Base-by-base conservation (phyloP, 805 yeast genomes). In the Yarrowia sp. region DNA sequence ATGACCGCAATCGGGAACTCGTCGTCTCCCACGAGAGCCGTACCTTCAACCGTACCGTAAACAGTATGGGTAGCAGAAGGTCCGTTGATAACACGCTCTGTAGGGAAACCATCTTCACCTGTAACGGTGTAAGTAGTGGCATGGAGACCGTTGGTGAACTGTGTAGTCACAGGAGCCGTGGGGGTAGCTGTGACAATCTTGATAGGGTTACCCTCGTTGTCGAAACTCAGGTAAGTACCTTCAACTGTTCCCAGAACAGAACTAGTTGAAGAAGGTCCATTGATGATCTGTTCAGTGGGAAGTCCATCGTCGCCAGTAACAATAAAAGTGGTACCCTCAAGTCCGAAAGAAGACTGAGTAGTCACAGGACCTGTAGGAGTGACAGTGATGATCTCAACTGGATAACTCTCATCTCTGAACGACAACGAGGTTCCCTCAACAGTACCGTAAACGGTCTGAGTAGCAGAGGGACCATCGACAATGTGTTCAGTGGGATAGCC, bases 401-500 rank as follows among this genome's bases (percentile, higher is more conserved):
- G 49, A 14, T 12, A 3, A 13, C 33, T 5, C 33, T n/a, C n/a
- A n/a, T n/a, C n/a, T n/a, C n/a, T n/a, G n/a, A 33, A 33, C 6
- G 43, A 14, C 43, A 39, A 39, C 14, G 43, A 14, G 3, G 49
- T 19, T 1, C 49, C 49, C 13, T 19, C 49, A 44, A 44, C 49
- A 19, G 49, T 20, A 20, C 49, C 49, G 49, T 5, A 44, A 19
- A 44, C 49, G 14, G 49, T 44, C 30, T 19, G 49, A 19, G 49
- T 44, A 44, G 49, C 49, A 44, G 49, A 44, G 10, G 49, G 49
- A 10, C 49, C 49, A 1, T 44, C 8, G n/a, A 44, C 8, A 5
- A 44, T 33, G 2, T 33, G 30, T 12, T 44, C 49, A 19, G 49
- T 44, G 8, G 49, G 49, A 6, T 19, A 19, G 0, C 49, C 49